Conservation (phyloP, 2,329 filamentous ascomycete species). For the Neopestalotiopsis rosae region DNA sequence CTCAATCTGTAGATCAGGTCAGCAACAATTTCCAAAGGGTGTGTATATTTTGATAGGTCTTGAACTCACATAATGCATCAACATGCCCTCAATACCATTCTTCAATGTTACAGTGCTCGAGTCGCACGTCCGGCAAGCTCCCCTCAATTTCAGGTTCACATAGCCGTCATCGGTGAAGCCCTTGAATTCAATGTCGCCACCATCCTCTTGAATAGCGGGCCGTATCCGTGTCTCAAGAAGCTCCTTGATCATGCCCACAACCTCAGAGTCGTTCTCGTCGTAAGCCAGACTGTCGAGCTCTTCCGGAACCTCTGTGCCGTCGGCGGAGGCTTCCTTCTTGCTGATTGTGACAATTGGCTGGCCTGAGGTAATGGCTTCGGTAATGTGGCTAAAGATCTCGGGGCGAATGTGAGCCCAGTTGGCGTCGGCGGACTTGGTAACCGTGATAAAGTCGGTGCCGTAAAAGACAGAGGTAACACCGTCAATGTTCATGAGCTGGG, state of each 20-base stretch:
- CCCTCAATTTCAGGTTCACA: constrained; percentile 85
- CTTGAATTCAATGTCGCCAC: constrained; percentile 94
- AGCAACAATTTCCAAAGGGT: background rate
- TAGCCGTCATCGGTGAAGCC: constrained; percentile 81
- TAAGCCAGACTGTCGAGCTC: constrained; percentile 79
- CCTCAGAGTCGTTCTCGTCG: constrained; percentile 90
- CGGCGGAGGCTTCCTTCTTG: constrained; percentile 63
- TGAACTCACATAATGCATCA: constrained; percentile 87
- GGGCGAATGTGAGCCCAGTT: constrained; percentile 96
- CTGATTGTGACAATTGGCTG: constrained; percentile 78
- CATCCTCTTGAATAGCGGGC: constrained; percentile 96
- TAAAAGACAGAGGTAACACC: constrained; percentile 96
- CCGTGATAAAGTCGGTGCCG: constrained; percentile 93
- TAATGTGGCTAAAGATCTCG: constrained; percentile 94
- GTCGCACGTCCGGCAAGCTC: constrained; percentile 94
- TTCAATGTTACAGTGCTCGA: constrained; percentile 96
- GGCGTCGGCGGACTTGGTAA: constrained; percentile 86
- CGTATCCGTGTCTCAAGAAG: constrained; percentile 92
- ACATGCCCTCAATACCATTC: constrained; percentile 97
- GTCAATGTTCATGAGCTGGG: constrained; percentile 89
- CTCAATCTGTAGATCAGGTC: constrained; percentile 67
- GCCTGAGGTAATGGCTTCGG: constrained; percentile 85
- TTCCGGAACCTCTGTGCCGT: constrained; percentile 50
- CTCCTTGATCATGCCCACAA: constrained; percentile 98
- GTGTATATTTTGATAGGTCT: background rate